Evolutionary conservation across 345 rosid species (phyloP).

Genomic region (Noccaea bulbosa): DNA sequence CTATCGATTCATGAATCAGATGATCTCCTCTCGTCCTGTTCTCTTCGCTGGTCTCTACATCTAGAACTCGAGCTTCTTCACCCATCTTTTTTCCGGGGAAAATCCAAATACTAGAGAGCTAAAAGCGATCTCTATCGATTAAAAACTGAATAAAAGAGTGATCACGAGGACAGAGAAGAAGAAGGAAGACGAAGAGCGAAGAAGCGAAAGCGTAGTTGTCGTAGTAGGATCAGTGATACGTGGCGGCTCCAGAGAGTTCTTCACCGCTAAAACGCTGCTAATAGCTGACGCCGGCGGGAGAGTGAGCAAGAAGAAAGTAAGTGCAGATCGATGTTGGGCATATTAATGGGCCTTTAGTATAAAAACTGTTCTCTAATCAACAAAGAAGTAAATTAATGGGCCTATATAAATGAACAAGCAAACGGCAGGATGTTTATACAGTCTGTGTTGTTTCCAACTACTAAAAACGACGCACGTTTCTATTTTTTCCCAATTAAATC

Average conservation of each 20-base stretch:
- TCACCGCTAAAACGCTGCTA: constrained; percentile 28
- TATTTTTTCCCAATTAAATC: constrained; percentile 17
- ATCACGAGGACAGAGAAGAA: not conserved
- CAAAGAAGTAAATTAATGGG: constrained; percentile 13
- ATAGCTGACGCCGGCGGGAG: constrained; percentile 41
- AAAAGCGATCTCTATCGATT: not conserved
- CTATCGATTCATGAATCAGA: constrained; percentile 28
- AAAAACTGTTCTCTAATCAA: too few relatives aligned
- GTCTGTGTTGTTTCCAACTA: not conserved
- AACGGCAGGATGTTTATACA: constrained; percentile 11
- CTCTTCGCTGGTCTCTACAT: constrained; percentile 22
- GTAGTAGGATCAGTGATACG: constrained; percentile 28
- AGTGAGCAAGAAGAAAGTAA: constrained; percentile 16
- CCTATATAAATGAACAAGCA: not conserved
- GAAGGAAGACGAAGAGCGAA: constrained; percentile 11
- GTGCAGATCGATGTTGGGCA: constrained; percentile 22
- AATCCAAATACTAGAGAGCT: constrained; percentile 8
- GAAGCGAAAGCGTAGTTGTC: constrained; percentile 21
- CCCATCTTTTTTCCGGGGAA: constrained; percentile 33
- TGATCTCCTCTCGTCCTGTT: constrained; percentile 22
- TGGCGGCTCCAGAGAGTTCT: constrained; percentile 30
- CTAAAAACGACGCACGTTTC: constrained; percentile 15
- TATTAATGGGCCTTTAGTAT: constrained; percentile 29
- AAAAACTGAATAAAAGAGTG: not conserved
- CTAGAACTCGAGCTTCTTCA: constrained; percentile 40